Evolutionary conservation across 176 grass and related monocot species (phyloP).

Genomic region (Raddia guianensis): DNA sequence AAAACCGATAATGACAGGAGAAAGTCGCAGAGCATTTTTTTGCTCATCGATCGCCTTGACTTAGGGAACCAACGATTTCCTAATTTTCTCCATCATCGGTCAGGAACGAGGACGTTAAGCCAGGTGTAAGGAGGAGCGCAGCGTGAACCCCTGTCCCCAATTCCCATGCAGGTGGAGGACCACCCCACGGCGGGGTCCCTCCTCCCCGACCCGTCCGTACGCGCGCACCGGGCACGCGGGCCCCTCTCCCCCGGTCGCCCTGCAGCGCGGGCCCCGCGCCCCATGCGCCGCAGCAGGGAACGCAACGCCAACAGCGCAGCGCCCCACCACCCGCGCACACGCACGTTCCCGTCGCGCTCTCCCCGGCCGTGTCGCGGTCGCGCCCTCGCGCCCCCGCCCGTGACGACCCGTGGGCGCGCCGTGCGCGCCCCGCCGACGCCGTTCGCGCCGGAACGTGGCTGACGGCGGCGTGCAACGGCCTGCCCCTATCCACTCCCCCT

Average conservation of each 20-base stretch:
- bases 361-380: constrained; percentile 32
- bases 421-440: not conserved
- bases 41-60: not conserved
- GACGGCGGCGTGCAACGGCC: constrained; percentile 42
- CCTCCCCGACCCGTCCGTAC: constrained; percentile 31
- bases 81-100: not conserved
- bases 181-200: not conserved
- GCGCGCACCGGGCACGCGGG: constrained; percentile 36
- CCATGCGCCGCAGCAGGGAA: constrained; percentile 22
- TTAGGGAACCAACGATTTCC: not conserved
- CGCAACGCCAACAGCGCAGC: not conserved
- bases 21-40: not conserved
- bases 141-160: constrained; percentile 9
- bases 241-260: not conserved
- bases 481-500: not conserved
- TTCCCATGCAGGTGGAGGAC: constrained; percentile 9
- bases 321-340: constrained; percentile 12
- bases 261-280: constrained; percentile 25
- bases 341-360: constrained; percentile 56
- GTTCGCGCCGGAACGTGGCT: constrained; percentile 32
- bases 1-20: too few relatives aligned
- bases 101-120: not conserved
- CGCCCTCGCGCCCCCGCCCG: not conserved
- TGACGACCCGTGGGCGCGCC: not conserved
- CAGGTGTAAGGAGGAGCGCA: constrained; percentile 20